Evolutionary conservation across 2,329 filamentous ascomycete genomes (phyloP).

Genomic region (Sarocladium oryzae): DNA sequence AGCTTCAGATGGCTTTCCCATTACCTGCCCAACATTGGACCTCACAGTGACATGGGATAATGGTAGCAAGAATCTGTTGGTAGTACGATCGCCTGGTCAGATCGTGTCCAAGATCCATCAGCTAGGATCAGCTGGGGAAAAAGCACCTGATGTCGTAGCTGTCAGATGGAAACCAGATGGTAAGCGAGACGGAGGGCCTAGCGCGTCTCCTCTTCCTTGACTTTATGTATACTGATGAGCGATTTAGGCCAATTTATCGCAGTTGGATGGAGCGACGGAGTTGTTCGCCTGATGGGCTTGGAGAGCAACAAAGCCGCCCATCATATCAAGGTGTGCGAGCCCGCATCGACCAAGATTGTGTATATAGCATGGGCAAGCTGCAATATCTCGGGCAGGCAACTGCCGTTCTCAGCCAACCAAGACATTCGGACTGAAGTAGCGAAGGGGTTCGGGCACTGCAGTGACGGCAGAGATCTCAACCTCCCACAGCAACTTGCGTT

Average conservation of each 20-base stretch:
- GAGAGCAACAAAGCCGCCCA: constrained; percentile 79
- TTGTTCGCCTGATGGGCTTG: constrained; percentile 67
- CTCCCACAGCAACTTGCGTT: constrained; percentile 68
- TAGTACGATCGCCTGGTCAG: constrained; percentile 76
- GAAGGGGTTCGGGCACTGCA: neutral
- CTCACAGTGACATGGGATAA: constrained; percentile 65
- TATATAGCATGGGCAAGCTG: constrained; percentile 49
- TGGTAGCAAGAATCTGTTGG: constrained; percentile 61
- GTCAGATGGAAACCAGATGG: constrained; percentile 64
- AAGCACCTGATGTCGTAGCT: constrained; percentile 36
- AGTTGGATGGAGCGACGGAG: constrained; percentile 76
- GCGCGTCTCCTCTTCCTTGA: neutral
- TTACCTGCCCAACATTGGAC: constrained; percentile 81
- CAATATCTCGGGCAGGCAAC: constrained; percentile 14
- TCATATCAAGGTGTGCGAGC: constrained; percentile 52
- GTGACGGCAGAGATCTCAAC: constrained; percentile 30
- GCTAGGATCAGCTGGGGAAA: constrained; percentile 31
- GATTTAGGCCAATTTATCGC: constrained; percentile 65
- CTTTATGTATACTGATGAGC: constrained; percentile 12
- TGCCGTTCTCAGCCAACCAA: neutral
- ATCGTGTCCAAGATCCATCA: constrained; percentile 47
- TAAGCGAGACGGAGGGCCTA: constrained; percentile 28
- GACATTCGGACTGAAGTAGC: constrained; percentile 14
- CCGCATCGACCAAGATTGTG: constrained; percentile 36
- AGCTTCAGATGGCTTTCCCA: constrained; percentile 52